phyloP scores from a whole-genome alignment of 805 yeast genomes.

The Nakazawaea anatomiae region DNA sequence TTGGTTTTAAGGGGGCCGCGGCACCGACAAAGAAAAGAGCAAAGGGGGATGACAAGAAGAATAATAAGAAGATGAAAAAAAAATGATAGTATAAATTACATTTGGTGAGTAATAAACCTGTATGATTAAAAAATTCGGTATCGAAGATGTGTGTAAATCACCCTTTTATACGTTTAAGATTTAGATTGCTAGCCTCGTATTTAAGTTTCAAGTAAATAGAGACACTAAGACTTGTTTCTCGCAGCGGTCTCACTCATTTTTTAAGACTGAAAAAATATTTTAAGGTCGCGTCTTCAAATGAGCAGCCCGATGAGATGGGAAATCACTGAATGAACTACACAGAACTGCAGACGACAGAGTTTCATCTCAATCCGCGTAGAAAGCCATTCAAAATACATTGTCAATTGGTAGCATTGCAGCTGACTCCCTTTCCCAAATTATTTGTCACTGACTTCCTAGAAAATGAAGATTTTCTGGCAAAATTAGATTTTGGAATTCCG shows the following conservation, averaged over 20 bases:
- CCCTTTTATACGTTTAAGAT: too few relatives aligned
- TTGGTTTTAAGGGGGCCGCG: constrained; percentile 47
- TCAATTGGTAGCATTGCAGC: constrained; percentile 2
- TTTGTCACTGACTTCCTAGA: constrained; percentile 4
- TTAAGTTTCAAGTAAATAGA: too few relatives aligned
- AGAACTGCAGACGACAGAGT: background rate
- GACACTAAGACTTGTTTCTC: too few relatives aligned
- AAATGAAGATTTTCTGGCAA: constrained; percentile 5
- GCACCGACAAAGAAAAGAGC: constrained; percentile 40
- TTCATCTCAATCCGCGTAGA: background rate
- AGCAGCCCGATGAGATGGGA: background rate
- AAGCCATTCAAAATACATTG: background rate
- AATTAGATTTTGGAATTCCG: constrained; percentile 2
- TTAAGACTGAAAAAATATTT: background rate
- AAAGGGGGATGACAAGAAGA: constrained; percentile 30
- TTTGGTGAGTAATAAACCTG: too few relatives aligned
- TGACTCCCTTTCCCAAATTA: constrained; percentile 4
- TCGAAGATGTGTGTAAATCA: too few relatives aligned
- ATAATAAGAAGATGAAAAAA: constrained; percentile 19
- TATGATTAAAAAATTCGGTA: too few relatives aligned
- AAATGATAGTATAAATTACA: constrained; percentile 4
- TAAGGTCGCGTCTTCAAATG: background rate
- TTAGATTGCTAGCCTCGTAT: too few relatives aligned
- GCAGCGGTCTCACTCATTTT: too few relatives aligned
- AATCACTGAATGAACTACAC: background rate